Evolutionary conservation across 768 basidiomycete species (phyloP).

Genomic region (Lactarius pseudohatsudake): DNA sequence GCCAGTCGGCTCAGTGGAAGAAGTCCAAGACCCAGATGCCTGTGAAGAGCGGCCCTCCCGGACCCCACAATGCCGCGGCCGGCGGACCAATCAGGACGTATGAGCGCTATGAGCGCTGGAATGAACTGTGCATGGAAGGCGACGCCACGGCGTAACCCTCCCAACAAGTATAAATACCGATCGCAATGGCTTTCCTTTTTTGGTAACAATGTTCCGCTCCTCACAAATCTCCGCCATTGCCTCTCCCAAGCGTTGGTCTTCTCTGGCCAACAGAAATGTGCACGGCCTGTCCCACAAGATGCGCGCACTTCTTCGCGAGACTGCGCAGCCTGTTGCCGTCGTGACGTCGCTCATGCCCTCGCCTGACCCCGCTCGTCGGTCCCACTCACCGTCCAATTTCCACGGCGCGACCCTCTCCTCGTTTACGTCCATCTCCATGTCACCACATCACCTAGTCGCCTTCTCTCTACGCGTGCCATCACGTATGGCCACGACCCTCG

Average conservation of each 20-base stretch:
- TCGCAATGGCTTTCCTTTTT: neutral
- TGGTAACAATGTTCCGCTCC: neutral
- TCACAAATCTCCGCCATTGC: constrained; percentile 1
- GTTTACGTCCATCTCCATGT: constrained; percentile 87
- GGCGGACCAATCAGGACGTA: neutral
- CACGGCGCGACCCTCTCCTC: constrained; percentile 95
- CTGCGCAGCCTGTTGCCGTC: constrained; percentile 84
- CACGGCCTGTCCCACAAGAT: constrained; percentile 34
- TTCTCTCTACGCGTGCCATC: constrained; percentile 91
- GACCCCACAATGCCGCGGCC: too few relatives aligned
- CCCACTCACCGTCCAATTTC: constrained; percentile 37
- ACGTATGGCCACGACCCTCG: constrained; percentile 69
- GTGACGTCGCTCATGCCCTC: constrained; percentile 66
- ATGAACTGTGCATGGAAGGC: neutral
- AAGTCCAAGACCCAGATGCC: neutral
- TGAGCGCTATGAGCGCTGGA: neutral
- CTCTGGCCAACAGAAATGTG: constrained; percentile 1
- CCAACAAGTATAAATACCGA: neutral
- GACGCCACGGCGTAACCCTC: too few relatives aligned
- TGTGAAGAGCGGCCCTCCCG: neutral
- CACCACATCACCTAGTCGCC: constrained; percentile 82
- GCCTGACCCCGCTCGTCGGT: neutral
- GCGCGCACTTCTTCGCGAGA: constrained; percentile 64
- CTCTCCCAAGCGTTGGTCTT: constrained; percentile 8
- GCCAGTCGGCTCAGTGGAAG: neutral